phyloP scores from a whole-genome alignment of 2,329 filamentous ascomycete genomes.

The Emergomyces orientalis region DNA sequence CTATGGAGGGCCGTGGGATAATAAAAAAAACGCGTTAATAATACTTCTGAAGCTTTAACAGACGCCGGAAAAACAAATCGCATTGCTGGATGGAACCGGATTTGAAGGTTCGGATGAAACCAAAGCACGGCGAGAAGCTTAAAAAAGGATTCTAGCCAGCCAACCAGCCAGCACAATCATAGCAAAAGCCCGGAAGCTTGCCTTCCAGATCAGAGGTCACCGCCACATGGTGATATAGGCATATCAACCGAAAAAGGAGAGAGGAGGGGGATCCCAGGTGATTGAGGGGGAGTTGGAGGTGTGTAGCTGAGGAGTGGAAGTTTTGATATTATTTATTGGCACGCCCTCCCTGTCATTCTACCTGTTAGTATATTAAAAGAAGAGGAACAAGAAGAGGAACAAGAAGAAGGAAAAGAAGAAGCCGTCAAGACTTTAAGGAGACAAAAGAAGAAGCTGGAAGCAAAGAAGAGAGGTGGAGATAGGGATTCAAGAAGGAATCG shows the following conservation, averaged over 20 bases:
- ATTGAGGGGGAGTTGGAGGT: too few species aligned
- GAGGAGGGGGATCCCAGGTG: not conserved
- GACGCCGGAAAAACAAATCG: not conserved
- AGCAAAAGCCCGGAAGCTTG: not conserved
- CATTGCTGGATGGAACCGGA: not conserved
- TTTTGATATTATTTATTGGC: not conserved
- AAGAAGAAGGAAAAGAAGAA: too few species aligned
- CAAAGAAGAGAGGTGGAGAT: too few species aligned
- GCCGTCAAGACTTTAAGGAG: too few species aligned
- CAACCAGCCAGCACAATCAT: not conserved
- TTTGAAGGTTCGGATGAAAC: not conserved
- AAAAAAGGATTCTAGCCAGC: too few species aligned
- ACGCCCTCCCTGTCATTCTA: too few species aligned
- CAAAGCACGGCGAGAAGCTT: too few species aligned
- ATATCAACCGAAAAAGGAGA: not conserved
- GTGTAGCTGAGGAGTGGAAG: not conserved
- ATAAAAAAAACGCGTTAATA: too few species aligned
- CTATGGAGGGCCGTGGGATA: not conserved
- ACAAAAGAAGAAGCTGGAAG: too few species aligned
- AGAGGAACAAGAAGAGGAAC: too few species aligned
- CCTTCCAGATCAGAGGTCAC: not conserved
- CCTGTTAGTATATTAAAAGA: too few species aligned
- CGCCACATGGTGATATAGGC: not conserved
- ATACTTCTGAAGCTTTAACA: not conserved
- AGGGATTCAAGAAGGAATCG: too few species aligned